Base-by-base conservation (phyloP, 768 basidiomycete genomes). In the Lactifluus piperatus region DNA sequence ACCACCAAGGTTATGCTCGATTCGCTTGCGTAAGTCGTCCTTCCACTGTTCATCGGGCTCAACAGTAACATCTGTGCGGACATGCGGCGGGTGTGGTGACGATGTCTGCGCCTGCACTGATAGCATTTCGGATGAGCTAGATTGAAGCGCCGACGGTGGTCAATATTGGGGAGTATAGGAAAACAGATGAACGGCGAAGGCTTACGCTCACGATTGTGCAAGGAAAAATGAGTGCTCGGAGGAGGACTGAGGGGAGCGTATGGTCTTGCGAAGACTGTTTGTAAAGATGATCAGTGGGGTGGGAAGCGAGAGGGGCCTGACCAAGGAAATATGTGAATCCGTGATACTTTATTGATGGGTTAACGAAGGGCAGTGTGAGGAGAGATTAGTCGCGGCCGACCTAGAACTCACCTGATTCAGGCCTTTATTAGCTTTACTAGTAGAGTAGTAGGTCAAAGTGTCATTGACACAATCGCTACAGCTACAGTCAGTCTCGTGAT, bases 31-130 rank as follows among this genome's bases (percentile, higher is more conserved):
- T 16, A 58, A 26, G n/a, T 63, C 62, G 32, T 47, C 44, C 34
- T 65, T 65, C 62, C 62, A 63, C 22, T 53, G 54, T 4, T 65
- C 64, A 53, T 65, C 55, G 30, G 47, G 64, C 48, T 64, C 64
- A 37, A 56, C 18, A 26, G 18, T 24, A 54, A 24, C 29, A 37
- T 54, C 60, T 29, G 60, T 61, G 43, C 55, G 54, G 47, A 61
- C 29, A 13, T 53, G 49, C n/a, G 52, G 62, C 34, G 54, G 63
- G 41, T 4, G 62, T 51, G 39, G 55, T 57, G 61, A 47, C 52
- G 61, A 61, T 49, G 56, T 52, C 14, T 36, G 50, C 37, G 51
- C n/a, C 43, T 54, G 30, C 29, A 44, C 51, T 41, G 55, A 50
- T 56, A 57, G 44, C 62, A 63, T 63, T 57, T 62, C 54, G 54